Evolutionary conservation across 163 green algal genomes (phyloP).

Genomic region (Chlorella variabilis): DNA sequence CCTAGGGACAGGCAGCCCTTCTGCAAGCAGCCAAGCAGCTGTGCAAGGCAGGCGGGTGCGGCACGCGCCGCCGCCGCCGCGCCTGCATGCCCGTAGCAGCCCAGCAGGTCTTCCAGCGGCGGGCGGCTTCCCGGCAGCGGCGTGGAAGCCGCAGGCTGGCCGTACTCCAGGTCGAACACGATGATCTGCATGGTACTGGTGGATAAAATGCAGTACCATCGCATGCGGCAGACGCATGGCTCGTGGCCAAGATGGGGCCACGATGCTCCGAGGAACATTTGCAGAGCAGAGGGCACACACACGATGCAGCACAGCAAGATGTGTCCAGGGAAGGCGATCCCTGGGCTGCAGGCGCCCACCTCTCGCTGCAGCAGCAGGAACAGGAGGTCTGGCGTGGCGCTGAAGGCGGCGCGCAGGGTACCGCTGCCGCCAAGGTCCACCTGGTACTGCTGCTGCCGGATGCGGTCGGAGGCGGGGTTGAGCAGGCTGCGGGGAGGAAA

Average conservation of each 20-base stretch:
- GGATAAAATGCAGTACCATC: background rate
- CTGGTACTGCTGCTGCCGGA: constrained; percentile 47
- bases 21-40: too few relatives aligned
- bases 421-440: constrained; percentile 55
- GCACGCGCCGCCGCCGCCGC: constrained; percentile 11
- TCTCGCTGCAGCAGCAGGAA: constrained; percentile 78
- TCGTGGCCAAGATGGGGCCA: too few relatives aligned
- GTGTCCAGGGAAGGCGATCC: too few relatives aligned
- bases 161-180: constrained; percentile 84
- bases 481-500: constrained; percentile 4
- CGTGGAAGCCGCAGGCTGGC: constrained; percentile 64
- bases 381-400: constrained; percentile 63
- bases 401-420: constrained; percentile 64
- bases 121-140: constrained; percentile 49
- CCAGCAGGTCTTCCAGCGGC: constrained; percentile 66
- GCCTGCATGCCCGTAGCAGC: constrained; percentile 60
- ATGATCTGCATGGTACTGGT: constrained; percentile 63
- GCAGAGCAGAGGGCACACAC: too few relatives aligned
- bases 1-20: too few relatives aligned
- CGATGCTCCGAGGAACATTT: too few relatives aligned
- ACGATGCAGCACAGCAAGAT: too few relatives aligned
- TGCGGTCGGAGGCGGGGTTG: background rate
- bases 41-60: too few relatives aligned
- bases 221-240: too few relatives aligned
- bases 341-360: too few relatives aligned